Evolutionary conservation across 2,329 filamentous ascomycete species (phyloP).

Genomic region (Coniella lustricola): DNA sequence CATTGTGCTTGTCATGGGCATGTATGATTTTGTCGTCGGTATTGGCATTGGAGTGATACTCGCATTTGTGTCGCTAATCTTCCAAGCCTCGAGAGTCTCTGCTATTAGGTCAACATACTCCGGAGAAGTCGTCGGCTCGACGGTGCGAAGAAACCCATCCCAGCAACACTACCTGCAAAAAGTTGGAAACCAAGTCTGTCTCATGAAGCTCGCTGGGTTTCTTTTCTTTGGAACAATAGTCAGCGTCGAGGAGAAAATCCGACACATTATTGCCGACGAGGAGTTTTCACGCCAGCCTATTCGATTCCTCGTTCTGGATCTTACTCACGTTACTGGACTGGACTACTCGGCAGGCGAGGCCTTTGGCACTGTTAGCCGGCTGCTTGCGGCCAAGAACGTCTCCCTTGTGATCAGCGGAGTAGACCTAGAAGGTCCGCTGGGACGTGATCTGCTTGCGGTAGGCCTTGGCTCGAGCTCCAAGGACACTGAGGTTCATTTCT

Average conservation of each 20-base stretch:
- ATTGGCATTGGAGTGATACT: constrained; percentile 88
- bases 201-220: constrained; percentile 88
- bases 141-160: constrained; percentile 81
- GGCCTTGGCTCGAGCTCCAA: constrained; percentile 62
- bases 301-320: constrained; percentile 81
- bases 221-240: constrained; percentile 99
- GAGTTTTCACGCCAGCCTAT: constrained; percentile 73
- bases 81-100: constrained; percentile 84
- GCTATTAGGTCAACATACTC: constrained; percentile 87
- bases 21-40: constrained; percentile 92
- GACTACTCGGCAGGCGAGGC: constrained; percentile 96
- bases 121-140: constrained; percentile 82
- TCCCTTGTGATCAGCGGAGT: constrained; percentile 78
- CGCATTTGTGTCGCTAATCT: constrained; percentile 83
- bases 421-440: constrained; percentile 66
- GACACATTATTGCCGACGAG: constrained; percentile 74
- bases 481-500: constrained; percentile 67
- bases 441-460: constrained; percentile 72
- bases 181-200: constrained; percentile 79
- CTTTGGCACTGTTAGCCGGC: constrained; percentile 84
- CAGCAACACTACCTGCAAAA: constrained; percentile 82
- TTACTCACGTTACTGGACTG: constrained; percentile 82
- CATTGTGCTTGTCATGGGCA: constrained; percentile 92
- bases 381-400: constrained; percentile 71
- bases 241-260: constrained; percentile 83